phyloP scores from a whole-genome alignment of 768 basidiomycete species.

The Basidioascus undulatus region DNA sequence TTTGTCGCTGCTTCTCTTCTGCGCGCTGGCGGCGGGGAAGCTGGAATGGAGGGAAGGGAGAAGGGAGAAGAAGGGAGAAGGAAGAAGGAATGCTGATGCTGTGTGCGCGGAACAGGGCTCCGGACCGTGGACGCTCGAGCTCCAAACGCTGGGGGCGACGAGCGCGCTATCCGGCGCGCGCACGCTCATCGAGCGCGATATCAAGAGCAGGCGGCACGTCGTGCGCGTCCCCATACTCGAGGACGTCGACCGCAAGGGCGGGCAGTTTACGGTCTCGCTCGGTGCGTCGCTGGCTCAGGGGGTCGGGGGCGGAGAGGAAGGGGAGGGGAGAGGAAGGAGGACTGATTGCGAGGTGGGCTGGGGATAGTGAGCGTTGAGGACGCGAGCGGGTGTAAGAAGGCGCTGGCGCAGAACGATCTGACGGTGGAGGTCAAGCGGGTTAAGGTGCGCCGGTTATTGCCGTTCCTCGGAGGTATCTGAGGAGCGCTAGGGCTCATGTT shows the following conservation, averaged over 20 bases:
- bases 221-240: conserved; percentile 45
- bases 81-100: too few species aligned
- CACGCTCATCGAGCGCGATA: conserved; percentile 29
- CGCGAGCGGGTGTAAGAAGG: conserved; percentile 56
- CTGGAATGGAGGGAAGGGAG: too few species aligned
- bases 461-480: neutral
- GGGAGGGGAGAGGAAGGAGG: too few species aligned
- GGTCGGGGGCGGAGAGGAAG: too few species aligned
- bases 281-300: conserved; percentile 22
- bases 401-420: conserved; percentile 46
- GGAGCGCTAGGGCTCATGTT: neutral
- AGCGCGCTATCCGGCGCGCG: too few species aligned
- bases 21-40: too few species aligned
- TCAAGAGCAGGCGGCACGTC: conserved; percentile 30
- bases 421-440: conserved; percentile 58
- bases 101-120: too few species aligned
- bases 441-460: conserved; percentile 27
- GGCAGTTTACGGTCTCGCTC: conserved; percentile 53
- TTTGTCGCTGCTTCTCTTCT: too few species aligned
- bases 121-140: too few species aligned
- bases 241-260: conserved; percentile 39
- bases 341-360: neutral
- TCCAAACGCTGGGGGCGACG: too few species aligned
- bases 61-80: too few species aligned
- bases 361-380: conserved; percentile 53